A percentile compares a stretch with the other conserved stretches of the same genome.
phyloP scores from a whole-genome alignment of 1,284 basidiomycete species.

The Pyrrhoderma lamaoense region DNA sequence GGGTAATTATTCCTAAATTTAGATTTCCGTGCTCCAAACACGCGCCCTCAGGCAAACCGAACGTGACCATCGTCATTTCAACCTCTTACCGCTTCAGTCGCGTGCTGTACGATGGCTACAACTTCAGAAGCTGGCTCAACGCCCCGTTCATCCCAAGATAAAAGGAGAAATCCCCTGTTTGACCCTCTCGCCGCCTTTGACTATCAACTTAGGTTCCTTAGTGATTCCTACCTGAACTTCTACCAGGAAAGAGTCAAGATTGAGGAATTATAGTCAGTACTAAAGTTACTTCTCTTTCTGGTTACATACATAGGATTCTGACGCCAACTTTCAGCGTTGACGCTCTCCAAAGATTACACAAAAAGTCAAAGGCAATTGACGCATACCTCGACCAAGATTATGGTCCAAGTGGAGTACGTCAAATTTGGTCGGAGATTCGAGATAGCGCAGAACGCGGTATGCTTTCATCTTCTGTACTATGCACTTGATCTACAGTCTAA shows the following conservation, averaged over 20 bases:
- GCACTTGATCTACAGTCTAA: background rate
- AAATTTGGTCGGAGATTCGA: conserved; percentile 75
- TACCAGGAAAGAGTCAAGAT: conserved; percentile 80
- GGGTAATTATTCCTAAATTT: too few species aligned
- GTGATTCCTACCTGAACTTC: conserved; percentile 74
- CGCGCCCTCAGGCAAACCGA: background rate
- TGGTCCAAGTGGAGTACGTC: conserved; percentile 55
- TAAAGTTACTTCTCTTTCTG: background rate
- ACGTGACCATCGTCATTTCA: too few species aligned
- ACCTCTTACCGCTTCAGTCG: too few species aligned
- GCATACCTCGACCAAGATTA: conserved; percentile 53
- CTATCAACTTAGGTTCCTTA: conserved; percentile 56
- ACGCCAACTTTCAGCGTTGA: conserved; percentile 46
- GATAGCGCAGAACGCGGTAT: conserved; percentile 77
- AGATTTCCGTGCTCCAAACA: background rate
- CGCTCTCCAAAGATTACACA: conserved; percentile 61
- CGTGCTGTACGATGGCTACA: conserved; percentile 8
- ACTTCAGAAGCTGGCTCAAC: conserved; percentile 12
- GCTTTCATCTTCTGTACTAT: conserved; percentile 19
- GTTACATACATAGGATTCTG: too few species aligned
- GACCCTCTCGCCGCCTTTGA: conserved; percentile 69
- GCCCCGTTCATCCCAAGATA: conserved; percentile 14
- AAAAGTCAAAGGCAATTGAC: conserved; percentile 63
- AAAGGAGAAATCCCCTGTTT: conserved; percentile 22
- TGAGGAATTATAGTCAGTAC: conserved; percentile 73